Evolutionary conservation across 2,329 filamentous ascomycete genomes (phyloP).

Genomic region (Remersonia thermophila): DNA sequence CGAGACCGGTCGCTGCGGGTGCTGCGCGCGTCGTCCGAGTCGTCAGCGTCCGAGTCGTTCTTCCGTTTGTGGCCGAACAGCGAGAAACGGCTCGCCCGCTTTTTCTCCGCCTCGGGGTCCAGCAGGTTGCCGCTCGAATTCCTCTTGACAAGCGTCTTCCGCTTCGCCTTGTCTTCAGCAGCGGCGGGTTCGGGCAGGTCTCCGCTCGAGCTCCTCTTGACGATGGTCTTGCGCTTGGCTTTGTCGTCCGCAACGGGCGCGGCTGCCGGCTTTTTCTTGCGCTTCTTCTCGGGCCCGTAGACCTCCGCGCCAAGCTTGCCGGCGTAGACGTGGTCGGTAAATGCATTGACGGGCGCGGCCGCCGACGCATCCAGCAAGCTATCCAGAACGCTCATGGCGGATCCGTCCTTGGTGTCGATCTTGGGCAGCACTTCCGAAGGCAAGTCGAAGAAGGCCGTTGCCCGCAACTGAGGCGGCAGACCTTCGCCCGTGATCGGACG

Average conservation of each 20-base stretch:
- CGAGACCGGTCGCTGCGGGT: constrained; percentile 18
- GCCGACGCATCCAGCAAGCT: constrained; percentile 85
- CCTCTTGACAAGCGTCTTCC: constrained; percentile 14
- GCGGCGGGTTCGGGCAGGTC: constrained; percentile 7
- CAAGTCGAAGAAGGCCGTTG: constrained; percentile 81
- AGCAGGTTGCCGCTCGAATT: constrained; percentile 16
- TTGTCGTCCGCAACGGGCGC: too few relatives aligned
- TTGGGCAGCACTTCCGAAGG: constrained; percentile 36
- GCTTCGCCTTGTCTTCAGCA: constrained; percentile 6
- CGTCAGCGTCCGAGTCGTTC: constrained; percentile 12
- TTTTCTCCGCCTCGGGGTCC: constrained; percentile 12
- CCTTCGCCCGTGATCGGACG: constrained; percentile 33
- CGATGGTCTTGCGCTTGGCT: not conserved
- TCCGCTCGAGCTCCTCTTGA: constrained; percentile 13
- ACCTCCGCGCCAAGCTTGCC: constrained; percentile 64
- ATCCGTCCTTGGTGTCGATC: constrained; percentile 58
- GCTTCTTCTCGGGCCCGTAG: constrained; percentile 51
- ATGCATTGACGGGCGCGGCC: constrained; percentile 75
- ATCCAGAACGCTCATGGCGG: constrained; percentile 79
- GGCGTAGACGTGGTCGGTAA: constrained; percentile 77
- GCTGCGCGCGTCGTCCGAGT: constrained; percentile 10
- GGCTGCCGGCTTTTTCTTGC: constrained; percentile 15
- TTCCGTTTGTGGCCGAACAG: constrained; percentile 10
- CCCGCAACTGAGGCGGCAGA: constrained; percentile 72
- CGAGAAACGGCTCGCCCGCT: constrained; percentile 14